Conservation (phyloP, 495 filamentous ascomycete species). For the Aspergillus wentii region DNA sequence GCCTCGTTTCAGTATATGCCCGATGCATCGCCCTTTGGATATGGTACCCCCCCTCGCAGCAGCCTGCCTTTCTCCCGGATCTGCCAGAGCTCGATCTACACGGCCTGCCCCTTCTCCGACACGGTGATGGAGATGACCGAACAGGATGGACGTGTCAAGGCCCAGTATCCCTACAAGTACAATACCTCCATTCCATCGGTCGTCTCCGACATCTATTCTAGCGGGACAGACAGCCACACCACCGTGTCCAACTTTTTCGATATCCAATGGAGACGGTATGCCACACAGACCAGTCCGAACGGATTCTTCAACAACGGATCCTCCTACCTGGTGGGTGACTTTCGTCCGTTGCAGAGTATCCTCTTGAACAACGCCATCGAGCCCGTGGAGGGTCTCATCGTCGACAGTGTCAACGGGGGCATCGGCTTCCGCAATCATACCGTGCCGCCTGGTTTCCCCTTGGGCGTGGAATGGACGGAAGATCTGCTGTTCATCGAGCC, state of each 20-base stretch:
- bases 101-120: neutral
- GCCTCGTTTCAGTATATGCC: constrained; percentile 18
- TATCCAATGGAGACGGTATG: constrained; percentile 32
- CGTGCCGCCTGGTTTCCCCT: constrained; percentile 14
- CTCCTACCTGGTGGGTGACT: constrained; percentile 8
- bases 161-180: constrained; percentile 1
- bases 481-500: constrained; percentile 44
- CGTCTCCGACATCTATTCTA: constrained; percentile 24
- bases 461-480: constrained; percentile 34
- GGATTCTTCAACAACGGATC: neutral
- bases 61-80: constrained; percentile 7
- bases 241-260: constrained; percentile 38
- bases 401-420: constrained; percentile 33
- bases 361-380: constrained; percentile 23
- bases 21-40: constrained; percentile 12
- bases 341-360: constrained; percentile 19
- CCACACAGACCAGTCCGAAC: neutral
- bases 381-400: constrained; percentile 37
- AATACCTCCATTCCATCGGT: constrained; percentile 18
- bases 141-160: neutral
- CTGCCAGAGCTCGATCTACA: constrained; percentile 3
- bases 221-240: constrained; percentile 13
- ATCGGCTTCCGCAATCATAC: constrained; percentile 46
- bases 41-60: constrained; percentile 11
- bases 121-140: neutral